Base-by-base conservation (phyloP, 2,329 filamentous ascomycete genomes). In the Fusarium succisae region DNA sequence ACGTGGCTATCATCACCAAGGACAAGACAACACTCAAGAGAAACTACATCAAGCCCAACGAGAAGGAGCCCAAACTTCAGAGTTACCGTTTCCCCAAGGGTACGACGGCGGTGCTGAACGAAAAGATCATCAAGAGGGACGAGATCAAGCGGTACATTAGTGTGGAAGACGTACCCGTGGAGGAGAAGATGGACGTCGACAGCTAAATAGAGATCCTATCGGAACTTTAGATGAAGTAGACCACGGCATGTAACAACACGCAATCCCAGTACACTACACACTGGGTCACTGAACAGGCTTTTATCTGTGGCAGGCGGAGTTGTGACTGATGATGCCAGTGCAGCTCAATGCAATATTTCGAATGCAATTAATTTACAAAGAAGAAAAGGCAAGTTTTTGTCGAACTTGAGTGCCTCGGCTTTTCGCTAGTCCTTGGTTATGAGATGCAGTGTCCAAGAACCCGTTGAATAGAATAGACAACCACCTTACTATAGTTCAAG, bases 141-240 rank as follows among this genome's bases (percentile, higher is more conserved):
- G 94, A 99, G 80, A 93, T 99, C 79, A 93, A 93, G 82, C 96
- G 97, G 83, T 98, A 96, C 83, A 92, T 98, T 67, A 97, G 93
- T 37, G 93, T 99, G 67, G 92, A 97, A 79, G 95, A 98, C 82
- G 84, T 98, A 79, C 89, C 92, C 63, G 89, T 91, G 63, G 91
- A 92, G 72, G 89, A 89, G 81, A 87, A 86, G 81, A 93, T 93
- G 91, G 91, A 93, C 78, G 86, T 93, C 51, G 91, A 93, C 81
- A 84, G 87, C 79, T 92, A 76, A 66, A 68, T 44, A 54, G 47
- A 43, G 67, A 59, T 63, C 50, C 55, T 38, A 43, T 62, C 60
- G 47, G 68, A 58, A 55, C 43, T 53, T 30, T 72, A 70, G 68
- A 72, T 53, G 66, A 38, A 28, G 55, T 67, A 73, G 66, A 70